Conservation (phyloP, 805 yeast species). For the Suhomyces xylopsoci region DNA sequence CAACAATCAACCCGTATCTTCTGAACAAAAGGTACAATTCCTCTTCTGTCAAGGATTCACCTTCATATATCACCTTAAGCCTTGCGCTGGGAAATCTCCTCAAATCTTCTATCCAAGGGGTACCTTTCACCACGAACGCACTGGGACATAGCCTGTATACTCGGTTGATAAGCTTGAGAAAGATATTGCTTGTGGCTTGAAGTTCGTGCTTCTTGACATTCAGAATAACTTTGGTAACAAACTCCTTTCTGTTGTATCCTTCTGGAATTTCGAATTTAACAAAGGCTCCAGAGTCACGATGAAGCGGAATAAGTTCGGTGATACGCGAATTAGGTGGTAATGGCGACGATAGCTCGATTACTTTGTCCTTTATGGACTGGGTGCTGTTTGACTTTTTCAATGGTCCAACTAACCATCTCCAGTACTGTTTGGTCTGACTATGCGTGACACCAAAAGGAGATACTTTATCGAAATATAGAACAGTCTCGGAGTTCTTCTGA, state of each 20-base stretch:
- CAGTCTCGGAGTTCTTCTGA: constrained; percentile 27
- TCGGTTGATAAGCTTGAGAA: constrained; percentile 8
- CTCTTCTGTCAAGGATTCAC: constrained; percentile 75
- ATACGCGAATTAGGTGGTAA: constrained; percentile 39
- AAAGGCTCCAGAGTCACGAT: constrained; percentile 92
- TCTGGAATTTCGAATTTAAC: constrained; percentile 68
- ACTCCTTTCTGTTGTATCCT: constrained; percentile 45
- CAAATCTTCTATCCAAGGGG: constrained; percentile 95
- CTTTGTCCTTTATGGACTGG: constrained; percentile 17
- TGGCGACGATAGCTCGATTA: constrained; percentile 21
- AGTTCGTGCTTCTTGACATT: constrained; percentile 35
- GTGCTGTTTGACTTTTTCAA: constrained; percentile 10
- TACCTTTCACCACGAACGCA: constrained; percentile 78
- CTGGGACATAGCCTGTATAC: constrained; percentile 37
- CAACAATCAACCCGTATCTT: constrained; percentile 80
- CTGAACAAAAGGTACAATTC: constrained; percentile 76
- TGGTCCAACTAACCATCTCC: constrained; percentile 18
- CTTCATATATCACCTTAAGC: constrained; percentile 70
- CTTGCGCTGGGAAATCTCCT: constrained; percentile 67
- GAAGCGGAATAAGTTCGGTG: constrained; percentile 62
- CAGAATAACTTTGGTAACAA: constrained; percentile 49
- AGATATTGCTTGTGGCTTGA: constrained; percentile 6
- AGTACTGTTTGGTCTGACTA: constrained; percentile 19
- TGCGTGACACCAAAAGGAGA: constrained; percentile 29
- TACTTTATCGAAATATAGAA: constrained; percentile 37